Evolutionary conservation across 139 green algal species (phyloP).

Genomic region (Pleodorina starrii): DNA sequence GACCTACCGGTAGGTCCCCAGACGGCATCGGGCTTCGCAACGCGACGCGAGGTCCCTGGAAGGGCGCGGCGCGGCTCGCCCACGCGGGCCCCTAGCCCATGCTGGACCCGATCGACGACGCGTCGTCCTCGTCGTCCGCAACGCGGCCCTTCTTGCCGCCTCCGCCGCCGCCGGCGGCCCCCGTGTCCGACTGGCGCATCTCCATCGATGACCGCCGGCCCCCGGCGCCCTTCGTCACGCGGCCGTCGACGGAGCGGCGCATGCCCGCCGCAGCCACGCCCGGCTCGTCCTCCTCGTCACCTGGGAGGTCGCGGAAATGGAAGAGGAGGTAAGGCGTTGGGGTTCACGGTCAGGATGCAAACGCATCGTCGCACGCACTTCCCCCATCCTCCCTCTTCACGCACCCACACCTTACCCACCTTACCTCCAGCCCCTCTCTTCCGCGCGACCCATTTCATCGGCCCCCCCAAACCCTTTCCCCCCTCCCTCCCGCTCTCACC

Average conservation of each 20-base stretch:
- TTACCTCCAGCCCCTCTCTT: too few relatives aligned
- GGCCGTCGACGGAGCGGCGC: slow-evolving; percentile 18
- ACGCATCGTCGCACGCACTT: neutral
- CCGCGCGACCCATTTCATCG: too few relatives aligned
- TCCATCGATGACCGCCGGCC: slow-evolving; percentile 10
- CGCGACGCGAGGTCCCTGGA: too few relatives aligned
- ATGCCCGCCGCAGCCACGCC: neutral
- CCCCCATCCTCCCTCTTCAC: too few relatives aligned
- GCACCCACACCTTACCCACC: too few relatives aligned
- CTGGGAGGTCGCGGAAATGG: too few relatives aligned
- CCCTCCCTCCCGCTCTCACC: neutral
- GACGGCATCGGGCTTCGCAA: too few relatives aligned
- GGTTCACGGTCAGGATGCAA: too few relatives aligned
- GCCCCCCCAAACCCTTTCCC: too few relatives aligned
- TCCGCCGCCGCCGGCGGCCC: neutral
- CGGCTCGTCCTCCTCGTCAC: slow-evolving; percentile 22
- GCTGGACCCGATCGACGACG: slow-evolving; percentile 28
- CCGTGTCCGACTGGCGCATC: neutral
- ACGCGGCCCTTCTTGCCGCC: slow-evolving; percentile 31
- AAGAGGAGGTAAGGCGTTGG: neutral
- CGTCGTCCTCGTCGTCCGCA: slow-evolving; percentile 14
- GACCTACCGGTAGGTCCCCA: too few relatives aligned
- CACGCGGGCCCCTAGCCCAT: too few relatives aligned
- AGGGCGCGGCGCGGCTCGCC: too few relatives aligned
- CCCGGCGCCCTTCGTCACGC: neutral